phyloP scores from a whole-genome alignment of 371 early-diverging fungal species.

The Haplosporangium sp. region DNA sequence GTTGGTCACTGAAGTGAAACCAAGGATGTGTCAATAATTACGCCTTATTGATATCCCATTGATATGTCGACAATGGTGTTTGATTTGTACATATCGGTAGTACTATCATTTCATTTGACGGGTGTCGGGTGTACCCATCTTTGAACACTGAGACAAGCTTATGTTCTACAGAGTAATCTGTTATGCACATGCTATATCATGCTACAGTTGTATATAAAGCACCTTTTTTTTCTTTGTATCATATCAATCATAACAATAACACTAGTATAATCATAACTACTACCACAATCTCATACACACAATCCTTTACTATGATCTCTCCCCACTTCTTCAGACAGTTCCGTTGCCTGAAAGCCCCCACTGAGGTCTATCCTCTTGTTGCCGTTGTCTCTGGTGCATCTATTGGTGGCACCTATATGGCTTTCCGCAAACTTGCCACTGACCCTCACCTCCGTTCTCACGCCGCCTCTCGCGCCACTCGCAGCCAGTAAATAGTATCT shows the following conservation, averaged over 20 bases:
- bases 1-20: background rate
- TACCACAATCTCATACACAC: slow-evolving; percentile 6
- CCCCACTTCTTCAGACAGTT: slow-evolving; percentile 35
- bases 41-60: too few relatives aligned
- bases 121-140: background rate
- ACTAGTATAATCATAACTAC: background rate
- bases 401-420: slow-evolving; percentile 54
- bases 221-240: background rate
- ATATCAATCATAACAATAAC: background rate
- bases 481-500: slow-evolving; percentile 15
- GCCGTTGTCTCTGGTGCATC: slow-evolving; percentile 51
- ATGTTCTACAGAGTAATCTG: background rate
- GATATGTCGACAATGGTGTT: background rate
- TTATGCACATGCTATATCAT: background rate
- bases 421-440: slow-evolving; percentile 49
- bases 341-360: slow-evolving; percentile 51
- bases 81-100: background rate
- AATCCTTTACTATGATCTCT: slow-evolving; percentile 29
- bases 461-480: slow-evolving; percentile 4
- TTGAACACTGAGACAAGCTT: slow-evolving; percentile 1
- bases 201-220: background rate
- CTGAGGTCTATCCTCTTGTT: slow-evolving; percentile 51
- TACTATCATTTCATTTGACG: background rate
- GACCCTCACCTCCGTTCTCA: slow-evolving; percentile 47
- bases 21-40: background rate